These are phyloP conservation scores for Aspergillus floridensis DNA, from an alignment of 2,329 filamentous ascomycete genomes.

Conservation along the genomic window DNA sequence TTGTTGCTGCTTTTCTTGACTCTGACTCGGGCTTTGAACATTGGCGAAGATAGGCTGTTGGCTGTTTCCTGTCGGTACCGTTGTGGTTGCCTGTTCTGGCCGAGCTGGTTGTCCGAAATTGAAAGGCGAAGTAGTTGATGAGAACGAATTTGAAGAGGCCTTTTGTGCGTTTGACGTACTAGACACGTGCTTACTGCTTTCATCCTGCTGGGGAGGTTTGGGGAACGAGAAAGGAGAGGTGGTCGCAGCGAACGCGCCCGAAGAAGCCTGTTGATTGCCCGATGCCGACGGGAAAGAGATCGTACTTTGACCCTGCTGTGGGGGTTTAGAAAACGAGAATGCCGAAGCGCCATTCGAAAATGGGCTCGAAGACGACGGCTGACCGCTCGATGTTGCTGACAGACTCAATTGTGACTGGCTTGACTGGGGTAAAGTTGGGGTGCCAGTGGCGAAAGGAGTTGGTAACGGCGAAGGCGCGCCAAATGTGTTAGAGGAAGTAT, in stretches of 20 bases:
- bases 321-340: constrained; percentile 1
- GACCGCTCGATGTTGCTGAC: neutral
- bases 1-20: neutral
- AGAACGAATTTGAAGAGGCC: neutral
- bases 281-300: neutral
- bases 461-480: neutral
- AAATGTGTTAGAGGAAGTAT: neutral
- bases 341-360: constrained; percentile 12
- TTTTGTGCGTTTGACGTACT: neutral
- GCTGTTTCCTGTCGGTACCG: neutral
- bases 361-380: neutral
- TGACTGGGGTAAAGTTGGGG: constrained; percentile 10
- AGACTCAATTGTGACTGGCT: neutral
- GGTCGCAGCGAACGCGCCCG: neutral
- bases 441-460: constrained; percentile 6
- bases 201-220: neutral
- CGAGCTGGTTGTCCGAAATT: neutral
- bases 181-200: neutral
- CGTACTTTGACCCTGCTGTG: neutral
- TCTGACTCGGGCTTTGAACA: neutral
- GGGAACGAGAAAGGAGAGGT: constrained; percentile 6
- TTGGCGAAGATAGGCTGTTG: neutral
- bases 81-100: neutral
- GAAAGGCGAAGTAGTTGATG: constrained; percentile 1
- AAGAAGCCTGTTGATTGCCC: neutral